Evolutionary conservation across 2,329 filamentous ascomycete species (phyloP), one percentile per base, ranked within the genome.

Genomic region (Epichloe sp.): DNA sequence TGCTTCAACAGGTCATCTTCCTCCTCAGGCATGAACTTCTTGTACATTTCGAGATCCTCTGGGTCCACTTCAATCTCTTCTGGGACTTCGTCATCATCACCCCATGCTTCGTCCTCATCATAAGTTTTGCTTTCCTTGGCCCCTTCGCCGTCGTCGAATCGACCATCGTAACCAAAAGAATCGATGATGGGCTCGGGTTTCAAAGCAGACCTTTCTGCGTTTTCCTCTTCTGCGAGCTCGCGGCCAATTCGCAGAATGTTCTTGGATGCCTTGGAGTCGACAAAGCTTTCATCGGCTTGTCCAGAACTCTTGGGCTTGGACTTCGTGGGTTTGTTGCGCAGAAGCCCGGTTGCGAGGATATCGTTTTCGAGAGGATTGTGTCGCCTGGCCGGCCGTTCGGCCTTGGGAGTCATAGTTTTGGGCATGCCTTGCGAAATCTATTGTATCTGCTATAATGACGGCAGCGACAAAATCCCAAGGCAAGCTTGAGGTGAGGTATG

Each of bases 281-380:
- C 81, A 62, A 85, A 97, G 56, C 77, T 73, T 54, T 86, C 80
- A 54, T 79, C 76, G 52, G 81, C 77, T 53, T 79, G 78, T 48
- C 75, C 78, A 49, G 73, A 76, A 48, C 73, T 77, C 67, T 82
- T 85, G 57, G 75, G 72, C 67, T 82, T 85, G 59, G 77, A 76
- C 72, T 88, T 88, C 58, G 82, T 82, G 34, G 80, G 75, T 75
- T 90, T 83, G 65, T 82, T 82, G 71, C 90, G 80, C 62, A 91
- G 66, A 57, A 83, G 73, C 54, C 83, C 76, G 52, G 83, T 77
- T 58, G 88, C 75, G 59, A 84, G 70, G 63, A 97, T 76, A 62
- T 97, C 93, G 63, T 95, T 86, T 60, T 91, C 85, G 54, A 98
- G 84, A 41, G 91, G 90, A 59, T 94, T 94, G 71, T 96, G 91